Percentiles rank a stretch among this genome's conserved stretches.
Evolutionary conservation across 73 alveolate species (phyloP).

Genomic region (Paramecium pentaurelia): DNA sequence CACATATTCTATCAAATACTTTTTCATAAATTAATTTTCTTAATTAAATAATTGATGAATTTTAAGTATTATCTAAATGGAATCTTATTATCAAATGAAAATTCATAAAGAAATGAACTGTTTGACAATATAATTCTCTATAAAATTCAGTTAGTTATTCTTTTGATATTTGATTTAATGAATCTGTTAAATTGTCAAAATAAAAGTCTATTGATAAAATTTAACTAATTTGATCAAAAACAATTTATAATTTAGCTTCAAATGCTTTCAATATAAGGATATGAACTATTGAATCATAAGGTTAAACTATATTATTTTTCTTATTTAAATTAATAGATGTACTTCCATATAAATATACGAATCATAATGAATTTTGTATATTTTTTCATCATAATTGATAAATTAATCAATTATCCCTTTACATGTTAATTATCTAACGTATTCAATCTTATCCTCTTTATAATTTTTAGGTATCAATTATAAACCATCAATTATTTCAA

Average conservation of each 20-base stretch:
- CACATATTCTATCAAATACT: neutral
- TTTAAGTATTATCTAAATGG: neutral
- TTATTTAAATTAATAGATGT: neutral
- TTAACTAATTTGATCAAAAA: neutral
- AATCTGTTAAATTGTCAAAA: conserved; percentile 25
- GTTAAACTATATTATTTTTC: neutral
- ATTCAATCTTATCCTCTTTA: neutral
- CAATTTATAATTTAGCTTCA: neutral
- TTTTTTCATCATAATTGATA: neutral
- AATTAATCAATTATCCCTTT: conserved; percentile 10
- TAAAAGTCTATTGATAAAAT: neutral
- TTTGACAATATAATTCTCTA: conserved; percentile 33
- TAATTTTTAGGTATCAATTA: neutral
- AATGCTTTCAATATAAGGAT: neutral
- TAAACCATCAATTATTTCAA: neutral
- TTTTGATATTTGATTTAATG: neutral
- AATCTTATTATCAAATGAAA: neutral
- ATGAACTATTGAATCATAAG: neutral
- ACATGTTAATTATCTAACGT: neutral
- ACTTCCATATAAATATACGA: conserved; percentile 2
- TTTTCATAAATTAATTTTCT: neutral
- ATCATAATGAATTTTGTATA: neutral
- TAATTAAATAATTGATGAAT: neutral
- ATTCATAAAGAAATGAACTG: neutral
- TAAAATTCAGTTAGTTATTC: conserved; percentile 14